Conservation (phyloP, 2,329 filamentous ascomycete genomes). For the Colletotrichum truncatum region DNA sequence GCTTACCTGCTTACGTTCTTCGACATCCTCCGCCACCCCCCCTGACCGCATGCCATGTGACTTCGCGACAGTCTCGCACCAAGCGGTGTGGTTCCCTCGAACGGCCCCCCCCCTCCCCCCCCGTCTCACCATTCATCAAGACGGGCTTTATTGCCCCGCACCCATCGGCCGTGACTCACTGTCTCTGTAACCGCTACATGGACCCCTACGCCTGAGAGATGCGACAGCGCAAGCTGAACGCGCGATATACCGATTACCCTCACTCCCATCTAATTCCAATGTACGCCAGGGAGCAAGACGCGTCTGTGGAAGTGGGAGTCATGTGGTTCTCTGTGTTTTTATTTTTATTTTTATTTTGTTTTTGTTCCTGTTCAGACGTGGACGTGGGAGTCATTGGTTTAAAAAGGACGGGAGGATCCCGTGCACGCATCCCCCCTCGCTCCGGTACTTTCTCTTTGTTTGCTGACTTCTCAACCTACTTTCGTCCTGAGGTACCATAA, state of each 20-base stretch:
- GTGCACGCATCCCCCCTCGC: background rate
- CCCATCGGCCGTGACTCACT: constrained; percentile 36
- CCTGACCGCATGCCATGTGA: constrained; percentile 37
- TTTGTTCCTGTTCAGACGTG: no score
- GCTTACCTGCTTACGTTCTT: no score
- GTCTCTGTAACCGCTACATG: background rate
- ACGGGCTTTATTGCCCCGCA: background rate
- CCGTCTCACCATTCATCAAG: background rate
- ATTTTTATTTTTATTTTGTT: no score
- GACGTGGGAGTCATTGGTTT: constrained; percentile 1
- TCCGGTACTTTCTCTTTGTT: background rate
- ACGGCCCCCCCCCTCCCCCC: background rate
- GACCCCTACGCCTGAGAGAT: background rate
- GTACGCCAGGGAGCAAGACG: background rate
- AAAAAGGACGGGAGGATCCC: constrained; percentile 22
- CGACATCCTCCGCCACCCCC: no score
- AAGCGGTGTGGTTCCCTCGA: background rate
- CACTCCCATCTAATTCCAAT: no score
- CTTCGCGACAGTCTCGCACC: constrained; percentile 40
- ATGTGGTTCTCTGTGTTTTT: background rate
- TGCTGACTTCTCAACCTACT: constrained; percentile 4
- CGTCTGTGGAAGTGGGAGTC: no score
- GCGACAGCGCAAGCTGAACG: background rate
- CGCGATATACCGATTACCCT: background rate
- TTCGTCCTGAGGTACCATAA: background rate